Base-by-base conservation (phyloP, 139 green algal species). In the Trebouxia sp. region DNA sequence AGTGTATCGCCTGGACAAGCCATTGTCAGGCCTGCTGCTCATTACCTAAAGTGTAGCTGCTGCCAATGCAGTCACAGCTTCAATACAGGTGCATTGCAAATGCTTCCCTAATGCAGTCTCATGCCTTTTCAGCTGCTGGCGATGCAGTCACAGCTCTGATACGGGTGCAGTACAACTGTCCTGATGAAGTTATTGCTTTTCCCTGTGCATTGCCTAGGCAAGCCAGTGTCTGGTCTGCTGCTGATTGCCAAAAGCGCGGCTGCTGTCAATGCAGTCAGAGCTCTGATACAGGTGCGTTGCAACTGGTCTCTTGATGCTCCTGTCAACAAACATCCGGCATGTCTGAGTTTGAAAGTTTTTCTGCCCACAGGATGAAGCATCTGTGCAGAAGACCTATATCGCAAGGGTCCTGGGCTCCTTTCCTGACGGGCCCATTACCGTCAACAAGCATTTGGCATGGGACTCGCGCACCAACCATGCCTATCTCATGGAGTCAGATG, bases 11-110 rank as follows among this genome's bases (percentile, higher is more conserved):
- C 88, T 97, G 66, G 94, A 97, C 87, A 95, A 94, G 84, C 90
- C 89, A 1, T 94, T 98, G 14, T 95, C 89, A 1, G 95, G 95
- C n/a, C 80, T 98, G 72, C 89, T 98, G 75, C 80, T 98, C 35
- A 87, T 98, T 45, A 91, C 92, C 2, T 55, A 88, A 20, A 88
- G 75, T 43, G n/a, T 85, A 28, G 50, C 50, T 58, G 50, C 50
- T 58, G 50, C 4, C 26, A 15, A 58, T 6, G 3, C 20, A 58
- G n/a, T n/a, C n/a, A n/a, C n/a, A n/a, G n/a, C n/a, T n/a, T n/a
- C n/a, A n/a, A n/a, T n/a, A n/a, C n/a, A n/a, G n/a, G n/a, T n/a
- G n/a, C n/a, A n/a, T n/a, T n/a, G n/a, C n/a, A n/a, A n/a, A n/a
- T n/a, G n/a, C n/a, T n/a, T n/a, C n/a, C n/a, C n/a, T n/a, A n/a